Conservation (phyloP, 257 asterid species). For the Forsythia suspensa region DNA sequence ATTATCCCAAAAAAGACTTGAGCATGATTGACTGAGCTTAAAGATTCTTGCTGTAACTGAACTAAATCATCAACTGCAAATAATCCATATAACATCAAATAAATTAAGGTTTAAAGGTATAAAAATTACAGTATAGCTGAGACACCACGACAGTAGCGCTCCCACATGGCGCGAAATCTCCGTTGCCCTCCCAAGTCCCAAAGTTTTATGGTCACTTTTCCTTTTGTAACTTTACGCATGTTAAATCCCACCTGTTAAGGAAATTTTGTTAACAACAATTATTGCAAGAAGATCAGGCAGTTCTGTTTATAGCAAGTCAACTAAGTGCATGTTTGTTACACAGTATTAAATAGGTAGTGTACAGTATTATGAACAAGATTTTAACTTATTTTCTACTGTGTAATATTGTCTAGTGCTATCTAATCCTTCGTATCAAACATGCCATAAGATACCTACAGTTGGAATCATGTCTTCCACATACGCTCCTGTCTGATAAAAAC, state of each 20-base stretch:
- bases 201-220: constrained; percentile 89
- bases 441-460: constrained; percentile 58
- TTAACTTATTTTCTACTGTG: background rate
- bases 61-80: background rate
- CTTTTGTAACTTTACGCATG: constrained; percentile 98
- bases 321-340: background rate
- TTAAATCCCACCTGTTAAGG: constrained; percentile 81
- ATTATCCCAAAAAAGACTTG: too few species aligned
- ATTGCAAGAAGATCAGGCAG: background rate
- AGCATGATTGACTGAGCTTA: background rate
- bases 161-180: constrained; percentile 97
- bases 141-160: constrained; percentile 97
- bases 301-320: background rate
- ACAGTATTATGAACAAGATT: background rate
- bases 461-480: constrained; percentile 96
- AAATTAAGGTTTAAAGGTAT: background rate
- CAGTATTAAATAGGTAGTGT: background rate
- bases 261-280: constrained; percentile 10
- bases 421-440: background rate
- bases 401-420: background rate
- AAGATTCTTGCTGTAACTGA: background rate
- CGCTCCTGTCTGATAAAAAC: constrained; percentile 81
- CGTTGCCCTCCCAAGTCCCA: constrained; percentile 99
- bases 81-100: background rate
- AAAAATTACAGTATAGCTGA: constrained; percentile 75